Base-by-base conservation (phyloP, 306 rosid species). In the Astragalus glycyphyllos region DNA sequence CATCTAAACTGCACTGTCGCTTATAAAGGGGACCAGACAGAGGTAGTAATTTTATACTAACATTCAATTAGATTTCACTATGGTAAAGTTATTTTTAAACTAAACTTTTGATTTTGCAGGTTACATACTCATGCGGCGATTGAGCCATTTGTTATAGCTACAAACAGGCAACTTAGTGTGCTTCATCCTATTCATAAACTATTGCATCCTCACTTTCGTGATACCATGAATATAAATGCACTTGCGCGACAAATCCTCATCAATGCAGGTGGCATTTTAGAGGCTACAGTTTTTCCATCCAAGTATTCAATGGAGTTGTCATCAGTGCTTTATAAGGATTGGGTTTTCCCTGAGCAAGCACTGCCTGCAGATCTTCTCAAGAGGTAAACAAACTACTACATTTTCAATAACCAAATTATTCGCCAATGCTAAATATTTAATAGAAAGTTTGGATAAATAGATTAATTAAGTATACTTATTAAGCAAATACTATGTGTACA, bases 141-240 rank as follows among this genome's bases (percentile, higher is more conserved):
- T n/a, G 97, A 93, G 81, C 98, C 97, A 40, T 85, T 93, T 54
- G 65, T 85, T 68, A 88, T 93, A 77, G 88, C 98, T 12, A 62
- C 90, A 71, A 85, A 88, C 9, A 81, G 98, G 63, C 94, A 83
- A 31, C 82, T 93, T 34, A 93, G 98, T 4, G 92, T 83, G 66
- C 80, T 90, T 63, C 98, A 93, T 54, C 98, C 98, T 0, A 81
- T 93, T 79, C 26, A 90, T 54, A 93, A 90, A 62, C 83, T 93
- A 14, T 63, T 90, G 66, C 83, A 87, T 54, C 94, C 97, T 55
- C 98, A 90, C 67, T 90, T 82, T 40, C 87, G 85, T 8, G 98
- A 90, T 78, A 90, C 98, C 53, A 88, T 93, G 97, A 85, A 86
- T 60, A 84, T 90, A 40, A 90, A 93, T 11, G 94, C 94, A 11